These are phyloP conservation scores for Diaporthe batatas DNA, from an alignment of 2,329 filamentous ascomycete genomes.

Conservation along the genomic window DNA sequence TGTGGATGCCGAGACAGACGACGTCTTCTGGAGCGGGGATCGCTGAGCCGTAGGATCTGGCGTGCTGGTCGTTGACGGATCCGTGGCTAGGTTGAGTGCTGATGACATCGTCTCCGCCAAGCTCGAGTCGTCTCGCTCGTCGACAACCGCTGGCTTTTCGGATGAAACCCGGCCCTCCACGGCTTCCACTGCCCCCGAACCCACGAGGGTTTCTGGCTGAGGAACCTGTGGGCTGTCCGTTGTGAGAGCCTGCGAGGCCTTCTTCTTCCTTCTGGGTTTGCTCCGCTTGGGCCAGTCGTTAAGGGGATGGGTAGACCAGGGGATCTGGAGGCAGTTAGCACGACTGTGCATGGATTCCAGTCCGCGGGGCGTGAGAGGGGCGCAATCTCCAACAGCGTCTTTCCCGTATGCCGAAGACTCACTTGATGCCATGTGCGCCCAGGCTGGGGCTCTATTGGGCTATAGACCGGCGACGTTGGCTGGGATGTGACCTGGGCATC, in stretches of 20 bases:
- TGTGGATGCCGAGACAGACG: conserved; percentile 44
- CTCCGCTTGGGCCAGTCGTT: conserved; percentile 38
- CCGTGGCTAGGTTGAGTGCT: conserved; percentile 32
- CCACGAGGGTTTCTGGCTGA: neutral
- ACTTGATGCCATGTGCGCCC: conserved; percentile 27
- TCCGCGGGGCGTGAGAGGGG: neutral
- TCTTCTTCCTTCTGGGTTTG: conserved; percentile 40
- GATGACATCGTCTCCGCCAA: conserved; percentile 30
- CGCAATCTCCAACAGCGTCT: neutral
- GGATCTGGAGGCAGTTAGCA: conserved; percentile 30
- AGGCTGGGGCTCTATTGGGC: conserved; percentile 21
- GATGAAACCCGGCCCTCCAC: neutral
- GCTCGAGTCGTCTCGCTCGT: conserved; percentile 33
- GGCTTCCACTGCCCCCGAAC: neutral
- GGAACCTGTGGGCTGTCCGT: conserved; percentile 25
- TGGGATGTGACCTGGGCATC: conserved; percentile 10
- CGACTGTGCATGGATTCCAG: neutral
- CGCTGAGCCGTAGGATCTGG: conserved; percentile 26
- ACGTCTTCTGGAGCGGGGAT: conserved; percentile 10
- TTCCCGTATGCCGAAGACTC: conserved; percentile 1
- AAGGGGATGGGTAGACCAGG: conserved; percentile 39
- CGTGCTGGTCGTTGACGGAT: conserved; percentile 36
- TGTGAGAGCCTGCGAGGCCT: conserved; percentile 26
- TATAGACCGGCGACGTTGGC: conserved; percentile 27
- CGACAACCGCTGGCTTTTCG: conserved; percentile 8